Percentiles rank a stretch among this genome's conserved stretches.
Conservation (phyloP, 768 basidiomycete genomes). For the Cystofilobasidium capitatum region DNA sequence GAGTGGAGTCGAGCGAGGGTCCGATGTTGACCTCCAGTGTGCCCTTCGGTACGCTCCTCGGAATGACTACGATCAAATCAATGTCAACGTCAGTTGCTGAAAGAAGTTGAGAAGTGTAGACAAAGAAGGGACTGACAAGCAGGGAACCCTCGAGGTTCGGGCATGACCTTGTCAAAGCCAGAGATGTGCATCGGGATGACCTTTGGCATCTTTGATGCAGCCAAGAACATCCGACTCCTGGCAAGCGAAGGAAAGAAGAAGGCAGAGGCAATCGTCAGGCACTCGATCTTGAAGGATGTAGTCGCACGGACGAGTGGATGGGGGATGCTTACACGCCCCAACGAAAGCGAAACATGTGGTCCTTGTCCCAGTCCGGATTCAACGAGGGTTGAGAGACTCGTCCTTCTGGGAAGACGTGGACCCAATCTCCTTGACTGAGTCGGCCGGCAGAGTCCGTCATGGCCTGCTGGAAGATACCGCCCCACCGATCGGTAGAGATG, state of each 20-base stretch:
- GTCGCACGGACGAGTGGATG: background rate
- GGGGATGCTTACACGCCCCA: constrained; percentile 9
- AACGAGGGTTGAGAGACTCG: background rate
- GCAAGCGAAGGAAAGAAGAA: background rate
- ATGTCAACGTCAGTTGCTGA: background rate
- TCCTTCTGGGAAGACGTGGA: constrained; percentile 11
- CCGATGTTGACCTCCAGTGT: constrained; percentile 2
- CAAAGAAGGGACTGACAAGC: background rate
- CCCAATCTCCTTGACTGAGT: constrained; percentile 6
- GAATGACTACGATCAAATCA: constrained; percentile 1
- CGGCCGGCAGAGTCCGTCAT: constrained; percentile 3
- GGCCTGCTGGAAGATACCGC: constrained; percentile 7
- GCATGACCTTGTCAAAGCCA: constrained; percentile 13
- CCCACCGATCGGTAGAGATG: constrained; percentile 4
- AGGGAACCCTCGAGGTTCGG: constrained; percentile 5
- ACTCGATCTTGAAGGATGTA: background rate
- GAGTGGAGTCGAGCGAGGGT: background rate
- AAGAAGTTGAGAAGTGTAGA: background rate
- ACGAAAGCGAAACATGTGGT: constrained; percentile 13
- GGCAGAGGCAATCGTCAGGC: no score
- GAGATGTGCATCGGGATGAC: constrained; percentile 10
- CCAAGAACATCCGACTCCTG: constrained; percentile 11
- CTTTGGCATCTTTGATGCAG: background rate
- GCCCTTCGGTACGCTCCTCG: background rate
- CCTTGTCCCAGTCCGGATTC: background rate